A percentile compares a stretch with the other conserved stretches of the same genome.
Conservation (phyloP, 169 alveolate species). For the Condylostoma magnum region DNA sequence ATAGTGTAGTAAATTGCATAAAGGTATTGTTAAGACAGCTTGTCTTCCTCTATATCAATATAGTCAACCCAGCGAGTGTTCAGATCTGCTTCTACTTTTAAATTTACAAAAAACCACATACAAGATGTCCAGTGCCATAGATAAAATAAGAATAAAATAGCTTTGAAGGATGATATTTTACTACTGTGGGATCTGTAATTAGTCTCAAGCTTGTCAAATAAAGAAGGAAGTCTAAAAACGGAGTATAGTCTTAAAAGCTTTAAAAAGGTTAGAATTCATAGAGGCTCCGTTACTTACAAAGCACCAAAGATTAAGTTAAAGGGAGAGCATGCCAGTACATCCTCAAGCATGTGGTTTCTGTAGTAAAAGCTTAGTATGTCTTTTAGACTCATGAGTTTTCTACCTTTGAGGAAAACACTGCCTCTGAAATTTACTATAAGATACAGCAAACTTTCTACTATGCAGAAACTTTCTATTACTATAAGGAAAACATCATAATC, state of each 20-base stretch:
- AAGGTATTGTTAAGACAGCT: constrained; percentile 1
- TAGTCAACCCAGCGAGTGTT: constrained; percentile 31
- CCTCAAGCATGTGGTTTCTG: constrained; percentile 34
- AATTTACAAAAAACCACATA: constrained; percentile 42
- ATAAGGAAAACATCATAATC: background rate
- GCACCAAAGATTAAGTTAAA: constrained; percentile 39
- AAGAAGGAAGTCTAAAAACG: constrained; percentile 17
- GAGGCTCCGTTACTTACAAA: constrained; percentile 1
- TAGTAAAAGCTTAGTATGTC: constrained; percentile 8
- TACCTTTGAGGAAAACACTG: constrained; percentile 33
- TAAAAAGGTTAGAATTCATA: constrained; percentile 8
- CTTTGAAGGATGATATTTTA: constrained; percentile 28
- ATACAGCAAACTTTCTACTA: constrained; percentile 12
- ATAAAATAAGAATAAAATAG: constrained; percentile 23
- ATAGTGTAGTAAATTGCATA: constrained; percentile 31
- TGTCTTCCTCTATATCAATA: background rate
- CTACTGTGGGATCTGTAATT: constrained; percentile 7
- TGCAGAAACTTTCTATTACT: constrained; percentile 25
- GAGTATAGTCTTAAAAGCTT: constrained; percentile 31
- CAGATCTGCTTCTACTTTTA: constrained; percentile 3
- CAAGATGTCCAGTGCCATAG: constrained; percentile 53
- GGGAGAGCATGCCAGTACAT: constrained; percentile 47
- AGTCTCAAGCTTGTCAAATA: constrained; percentile 37
- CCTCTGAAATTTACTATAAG: constrained; percentile 37
- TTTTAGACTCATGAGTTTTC: constrained; percentile 23